Evolutionary conservation across 495 filamentous ascomycete genomes (phyloP), one percentile per base, ranked within the genome.

Genomic region (Penicillium robsamsonii): DNA sequence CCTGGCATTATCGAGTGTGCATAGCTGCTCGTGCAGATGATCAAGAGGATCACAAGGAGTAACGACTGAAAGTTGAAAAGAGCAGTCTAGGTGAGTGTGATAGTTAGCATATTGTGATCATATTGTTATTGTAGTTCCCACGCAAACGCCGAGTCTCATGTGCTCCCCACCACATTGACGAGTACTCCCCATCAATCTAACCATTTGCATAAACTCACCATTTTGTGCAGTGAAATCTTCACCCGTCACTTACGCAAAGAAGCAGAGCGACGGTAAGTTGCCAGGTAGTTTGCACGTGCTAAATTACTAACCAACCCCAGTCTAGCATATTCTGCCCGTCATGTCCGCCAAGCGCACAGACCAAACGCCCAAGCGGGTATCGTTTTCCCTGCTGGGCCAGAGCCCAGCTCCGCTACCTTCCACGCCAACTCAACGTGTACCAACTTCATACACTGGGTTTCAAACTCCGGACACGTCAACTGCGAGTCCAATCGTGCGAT

Each of bases 61-160:
- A 97, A 85, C 50, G 89, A 91, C 68, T 95, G 89, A 80, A 98
- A 96, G 76, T 97, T 96, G 85, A 98, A 97, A 59, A 98, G 86
- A 29, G 95, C 94, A 58, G 93, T 87, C 94, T 96, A 57, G 29
- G 61, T 58, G 29, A 55, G 47, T 47, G 10, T 20, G 22, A 15
- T 1, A 29, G 50, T 52, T 29, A 52, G 50, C 50, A 17, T 18
- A 47, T 61, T 22, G 40, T 40, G 55, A 58, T 42, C 60, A 55
- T 50, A 29, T 50, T 63, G 50, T 31, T 43, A 51, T 57, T 40
- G 46, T 51, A 20, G 27, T 43, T 12, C n/a, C 29, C 33, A 62
- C 49, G 42, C 56, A 53, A 49, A 59, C 25, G 37, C 45, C 27
- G 22, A 29, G 47, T 18, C 41, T 5, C n/a, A 25, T 10, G 13